Evolutionary conservation across 2,329 filamentous ascomycete genomes (phyloP).

Genomic region (Sclerotinia spermophila): DNA sequence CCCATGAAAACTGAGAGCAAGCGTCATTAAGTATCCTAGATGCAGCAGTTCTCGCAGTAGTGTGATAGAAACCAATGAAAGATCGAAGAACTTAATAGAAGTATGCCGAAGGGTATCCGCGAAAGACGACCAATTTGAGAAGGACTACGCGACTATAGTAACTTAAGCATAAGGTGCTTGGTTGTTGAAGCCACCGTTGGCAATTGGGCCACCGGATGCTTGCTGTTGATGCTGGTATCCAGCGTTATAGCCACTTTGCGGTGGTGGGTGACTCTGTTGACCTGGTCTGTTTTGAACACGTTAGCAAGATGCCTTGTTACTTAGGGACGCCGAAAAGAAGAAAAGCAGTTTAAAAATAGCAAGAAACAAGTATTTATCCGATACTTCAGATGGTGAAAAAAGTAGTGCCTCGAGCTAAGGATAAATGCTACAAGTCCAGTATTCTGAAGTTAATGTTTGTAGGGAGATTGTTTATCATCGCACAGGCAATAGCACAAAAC

Average conservation of each 20-base stretch:
- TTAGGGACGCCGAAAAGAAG: neutral
- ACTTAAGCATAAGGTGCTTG: neutral
- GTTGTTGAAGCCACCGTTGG: neutral
- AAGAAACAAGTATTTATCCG: neutral
- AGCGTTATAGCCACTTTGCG: slow-evolving; percentile 1
- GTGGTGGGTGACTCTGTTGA: neutral
- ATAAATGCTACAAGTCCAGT: slow-evolving; percentile 11
- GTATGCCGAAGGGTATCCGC: slow-evolving; percentile 13
- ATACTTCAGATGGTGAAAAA: slow-evolving; percentile 3
- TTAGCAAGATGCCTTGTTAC: neutral
- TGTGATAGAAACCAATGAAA: slow-evolving; percentile 8
- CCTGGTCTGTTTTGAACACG: neutral
- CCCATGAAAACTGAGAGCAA: slow-evolving; percentile 7
- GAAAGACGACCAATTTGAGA: slow-evolving; percentile 2
- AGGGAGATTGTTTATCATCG: slow-evolving; percentile 10
- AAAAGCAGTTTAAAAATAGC: neutral
- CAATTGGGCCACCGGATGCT: neutral
- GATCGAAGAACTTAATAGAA: slow-evolving; percentile 7
- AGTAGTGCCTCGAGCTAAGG: neutral
- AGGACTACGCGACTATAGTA: neutral
- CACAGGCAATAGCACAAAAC: slow-evolving; percentile 16
- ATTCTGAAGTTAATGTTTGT: neutral
- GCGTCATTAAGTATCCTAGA: slow-evolving; percentile 10
- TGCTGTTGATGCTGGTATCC: slow-evolving; percentile 2
- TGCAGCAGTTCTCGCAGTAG: slow-evolving; percentile 9